Base-by-base conservation (phyloP, 2,329 filamentous ascomycete species). In the Penicillium corylophilum region DNA sequence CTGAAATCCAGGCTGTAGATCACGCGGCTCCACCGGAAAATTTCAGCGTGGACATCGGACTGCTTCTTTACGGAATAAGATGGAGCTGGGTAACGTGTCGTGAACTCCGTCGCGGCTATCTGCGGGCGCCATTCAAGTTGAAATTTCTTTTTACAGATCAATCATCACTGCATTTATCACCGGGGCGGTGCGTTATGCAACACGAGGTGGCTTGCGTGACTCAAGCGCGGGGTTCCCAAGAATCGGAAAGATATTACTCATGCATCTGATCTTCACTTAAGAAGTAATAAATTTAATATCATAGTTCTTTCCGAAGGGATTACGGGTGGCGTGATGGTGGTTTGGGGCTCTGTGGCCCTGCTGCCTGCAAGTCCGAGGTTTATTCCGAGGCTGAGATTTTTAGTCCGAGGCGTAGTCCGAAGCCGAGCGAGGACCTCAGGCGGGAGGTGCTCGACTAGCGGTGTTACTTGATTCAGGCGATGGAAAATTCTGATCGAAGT, bases 371-470 rank as follows among this genome's bases (percentile, higher is more conserved):
- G 44, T 53, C 54, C 52, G 52, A 51, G 16, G 8, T 23, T 13
- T 38, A 49, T 31, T 49, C 46, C 46, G 46, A 49, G 2, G 24
- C 12, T 8, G 22, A 26, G 8, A n/a, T 28, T 45, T 46, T 50
- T 40, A 54, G 23, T 48, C 52, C 55, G 55, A 55, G 3, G 2
- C 2, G 22, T 46, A 52, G 16, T 55, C 46, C 55, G 52, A 40
- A 13, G 15, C 20, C 3, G 13, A 10, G 20, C 20, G 23, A 54
- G 12, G n/a, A 10, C 35, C 29, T 43, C 28, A 13, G 15, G 22
- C 13, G n/a, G 33, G 24, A n/a, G n/a, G n/a, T n/a, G n/a, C 10
- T 31, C 22, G 10, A 29, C 26, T 31, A 42, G 23, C 15, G 28
- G 16, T 47, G 20, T 29, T 16, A 51, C 44, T 22, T 48, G 35